Evolutionary conservation across 306 rosid genomes (phyloP).

Genomic region (Dryas alaskensis): DNA sequence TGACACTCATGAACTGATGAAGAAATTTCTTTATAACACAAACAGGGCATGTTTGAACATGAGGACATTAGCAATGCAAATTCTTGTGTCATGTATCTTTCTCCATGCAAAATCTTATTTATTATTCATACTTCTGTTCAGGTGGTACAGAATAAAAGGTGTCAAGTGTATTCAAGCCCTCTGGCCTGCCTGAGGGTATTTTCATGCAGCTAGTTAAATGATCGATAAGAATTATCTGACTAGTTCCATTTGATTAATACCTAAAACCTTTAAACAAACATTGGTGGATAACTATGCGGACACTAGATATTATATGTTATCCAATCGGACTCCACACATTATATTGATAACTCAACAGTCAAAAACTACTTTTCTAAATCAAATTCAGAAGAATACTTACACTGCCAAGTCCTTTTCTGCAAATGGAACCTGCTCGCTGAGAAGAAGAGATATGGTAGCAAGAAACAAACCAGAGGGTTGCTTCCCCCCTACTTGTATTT

Average conservation of each 20-base stretch:
- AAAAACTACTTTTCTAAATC: neutral
- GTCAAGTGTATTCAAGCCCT: neutral
- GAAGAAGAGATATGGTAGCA: constrained; percentile 69
- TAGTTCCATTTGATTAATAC: neutral
- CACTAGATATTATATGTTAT: neutral
- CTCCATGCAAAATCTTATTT: neutral
- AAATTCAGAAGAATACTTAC: constrained; percentile 54
- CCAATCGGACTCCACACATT: neutral
- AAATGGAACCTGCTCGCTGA: constrained; percentile 82
- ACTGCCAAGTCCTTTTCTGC: constrained; percentile 55
- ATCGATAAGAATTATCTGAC: neutral
- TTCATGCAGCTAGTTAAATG: neutral
- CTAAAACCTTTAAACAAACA: neutral
- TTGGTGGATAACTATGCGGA: neutral
- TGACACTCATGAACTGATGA: neutral
- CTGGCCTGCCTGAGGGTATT: neutral
- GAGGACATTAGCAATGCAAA: neutral
- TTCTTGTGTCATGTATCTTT: neutral
- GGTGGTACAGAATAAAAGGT: neutral
- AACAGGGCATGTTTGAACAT: neutral
- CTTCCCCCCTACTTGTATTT: constrained; percentile 79
- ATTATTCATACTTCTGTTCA: neutral
- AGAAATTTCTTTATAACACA: neutral
- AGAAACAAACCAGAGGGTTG: constrained; percentile 82
- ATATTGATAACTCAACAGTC: constrained; percentile 21